Percentiles rank a stretch among this genome's conserved stretches.
Conservation (phyloP, 345 rosid genomes). For the Gossypium mustelinum region DNA sequence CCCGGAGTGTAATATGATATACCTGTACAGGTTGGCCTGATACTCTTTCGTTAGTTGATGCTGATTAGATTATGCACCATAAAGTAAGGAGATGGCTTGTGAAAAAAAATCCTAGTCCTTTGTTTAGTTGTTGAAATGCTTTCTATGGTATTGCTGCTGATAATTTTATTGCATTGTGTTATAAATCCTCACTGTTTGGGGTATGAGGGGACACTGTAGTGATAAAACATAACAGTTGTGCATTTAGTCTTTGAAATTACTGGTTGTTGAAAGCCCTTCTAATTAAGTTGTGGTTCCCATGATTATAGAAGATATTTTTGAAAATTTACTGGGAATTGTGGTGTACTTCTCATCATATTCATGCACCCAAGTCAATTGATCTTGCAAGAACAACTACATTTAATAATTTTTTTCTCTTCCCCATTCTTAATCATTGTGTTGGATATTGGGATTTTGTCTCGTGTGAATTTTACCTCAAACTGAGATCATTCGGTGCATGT, state of each 20-base stretch:
- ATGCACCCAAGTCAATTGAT: background rate
- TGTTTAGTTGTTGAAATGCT: conserved; percentile 1
- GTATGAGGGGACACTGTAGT: background rate
- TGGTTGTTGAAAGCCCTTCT: background rate
- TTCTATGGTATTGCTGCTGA: background rate
- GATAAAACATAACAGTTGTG: background rate
- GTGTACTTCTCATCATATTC: background rate
- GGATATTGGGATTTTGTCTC: background rate
- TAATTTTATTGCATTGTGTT: background rate
- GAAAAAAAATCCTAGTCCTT: background rate
- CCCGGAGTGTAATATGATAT: conserved; percentile 32
- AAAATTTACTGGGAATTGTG: background rate
- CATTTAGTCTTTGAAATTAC: background rate
- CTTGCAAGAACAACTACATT: background rate
- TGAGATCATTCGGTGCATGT: background rate
- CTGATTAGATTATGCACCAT: conserved; percentile 16
- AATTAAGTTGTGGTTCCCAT: background rate
- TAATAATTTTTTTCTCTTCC: background rate
- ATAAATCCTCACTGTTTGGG: background rate
- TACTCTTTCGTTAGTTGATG: conserved; percentile 21
- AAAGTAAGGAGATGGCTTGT: conserved; percentile 8
- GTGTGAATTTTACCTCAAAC: background rate
- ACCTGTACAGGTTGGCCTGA: conserved; percentile 38
- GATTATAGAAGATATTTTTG: background rate
- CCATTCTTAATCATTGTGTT: background rate